Evolutionary conservation across 805 yeast genomes (phyloP), one percentile per base, ranked within the genome.

Genomic region (Yarrowia bubula): DNA sequence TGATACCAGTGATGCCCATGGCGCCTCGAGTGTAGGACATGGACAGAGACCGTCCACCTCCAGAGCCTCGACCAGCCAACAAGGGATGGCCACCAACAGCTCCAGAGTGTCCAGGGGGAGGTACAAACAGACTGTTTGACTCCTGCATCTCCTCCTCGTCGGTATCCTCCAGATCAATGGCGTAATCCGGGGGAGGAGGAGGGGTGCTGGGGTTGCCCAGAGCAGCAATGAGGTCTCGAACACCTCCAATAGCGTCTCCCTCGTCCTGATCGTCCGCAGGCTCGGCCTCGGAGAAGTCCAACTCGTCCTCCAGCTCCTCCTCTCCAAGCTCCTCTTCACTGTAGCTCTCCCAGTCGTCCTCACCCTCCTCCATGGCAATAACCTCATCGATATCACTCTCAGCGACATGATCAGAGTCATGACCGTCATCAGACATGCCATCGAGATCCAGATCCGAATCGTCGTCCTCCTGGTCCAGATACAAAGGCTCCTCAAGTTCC

Each of bases 201-300:
- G 61, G 61, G 4, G 47, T 55, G n/a, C 31, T 31, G 37, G 61
- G 47, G 44, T 41, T 41, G n/a, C 60, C 60, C 11, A 55, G 61
- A 55, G 61, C 61, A 1, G 61, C 61, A 39, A 55, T 39, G 13
- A 55, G 31, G 14, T 55, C 61, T 13, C 47, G 37, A 31, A 55
- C 61, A 18, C 43, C 64, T 4, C 51, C 41, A 43, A 44, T 42
- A 3, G 50, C 51, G 14, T 43, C 64, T 8, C 37, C 35, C 8
- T 43, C 51, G 14, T 58, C 42, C 17, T 41, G 37, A 8, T 58
- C 64, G n/a, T 46, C 64, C 9, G 55, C 55, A 35, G 32, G 37
- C 53, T 61, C 65, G 9, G 38, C 65, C 38, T 61, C 65, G 11
- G 55, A 61, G 32, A 48, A 32, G 11, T 61, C 65, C 47, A 58